These are phyloP conservation scores for Metschnikowia proteae DNA, from an alignment of 805 yeast genomes.

Conservation along the genomic window DNA sequence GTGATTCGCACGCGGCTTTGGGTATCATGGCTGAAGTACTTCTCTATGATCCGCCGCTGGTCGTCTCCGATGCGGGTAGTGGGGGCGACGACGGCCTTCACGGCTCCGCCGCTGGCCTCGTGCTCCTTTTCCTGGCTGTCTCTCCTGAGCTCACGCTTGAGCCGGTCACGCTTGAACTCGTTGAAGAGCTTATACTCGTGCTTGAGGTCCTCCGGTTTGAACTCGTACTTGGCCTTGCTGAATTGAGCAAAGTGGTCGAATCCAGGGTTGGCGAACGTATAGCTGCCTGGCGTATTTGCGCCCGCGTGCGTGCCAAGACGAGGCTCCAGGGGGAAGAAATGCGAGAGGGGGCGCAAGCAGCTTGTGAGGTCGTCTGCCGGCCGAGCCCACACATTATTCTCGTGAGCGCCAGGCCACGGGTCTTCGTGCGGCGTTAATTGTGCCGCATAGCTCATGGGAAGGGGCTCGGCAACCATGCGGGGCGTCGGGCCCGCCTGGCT, in stretches of 20 bases:
- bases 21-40: slow-evolving; percentile 36
- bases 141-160: background rate
- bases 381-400: background rate
- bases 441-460: background rate
- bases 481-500: background rate
- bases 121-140: background rate
- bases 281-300: background rate
- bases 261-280: background rate
- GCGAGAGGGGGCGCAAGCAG: background rate
- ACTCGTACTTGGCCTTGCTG: background rate
- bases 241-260: background rate
- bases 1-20: slow-evolving; percentile 40
- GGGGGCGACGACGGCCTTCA: background rate
- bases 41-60: slow-evolving; percentile 7
- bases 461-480: background rate
- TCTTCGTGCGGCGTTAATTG: background rate
- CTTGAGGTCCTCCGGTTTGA: slow-evolving; percentile 1
- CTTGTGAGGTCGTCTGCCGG: background rate
- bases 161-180: slow-evolving; percentile 1
- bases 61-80: background rate
- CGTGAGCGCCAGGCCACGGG: background rate
- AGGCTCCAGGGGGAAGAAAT: background rate
- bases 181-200: background rate
- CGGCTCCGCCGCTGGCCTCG: background rate
- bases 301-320: background rate